Percentiles rank a stretch among this genome's conserved stretches.
Conservation (phyloP, 2,329 filamentous ascomycete genomes). For the Pseudogymnoascus destructans region DNA sequence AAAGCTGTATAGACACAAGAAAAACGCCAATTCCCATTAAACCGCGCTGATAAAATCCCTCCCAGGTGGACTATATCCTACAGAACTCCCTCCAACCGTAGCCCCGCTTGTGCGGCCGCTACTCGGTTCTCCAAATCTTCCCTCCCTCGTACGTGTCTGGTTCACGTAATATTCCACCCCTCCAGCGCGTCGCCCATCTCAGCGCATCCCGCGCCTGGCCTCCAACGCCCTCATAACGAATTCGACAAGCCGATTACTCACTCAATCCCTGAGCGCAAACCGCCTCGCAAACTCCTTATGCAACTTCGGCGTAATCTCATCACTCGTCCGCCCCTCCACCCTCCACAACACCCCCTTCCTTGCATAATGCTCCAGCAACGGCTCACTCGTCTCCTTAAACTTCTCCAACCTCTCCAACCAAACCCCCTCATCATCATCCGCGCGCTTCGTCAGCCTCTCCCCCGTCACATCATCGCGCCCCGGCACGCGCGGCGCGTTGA, state of each 20-base stretch:
- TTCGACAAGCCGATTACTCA: neutral
- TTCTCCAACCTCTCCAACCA: slow-evolving; percentile 69
- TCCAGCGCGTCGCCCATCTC: neutral
- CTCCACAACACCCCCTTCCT: slow-evolving; percentile 73
- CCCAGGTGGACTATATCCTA: neutral
- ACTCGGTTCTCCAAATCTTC: neutral
- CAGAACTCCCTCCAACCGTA: neutral
- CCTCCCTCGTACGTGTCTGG: neutral
- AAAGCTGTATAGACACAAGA: neutral
- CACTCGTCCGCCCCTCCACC: slow-evolving; percentile 76
- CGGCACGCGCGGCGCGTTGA: slow-evolving; percentile 69
- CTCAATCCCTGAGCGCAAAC: slow-evolving; percentile 36
- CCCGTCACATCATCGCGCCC: slow-evolving; percentile 87
- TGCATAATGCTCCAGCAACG: slow-evolving; percentile 80
- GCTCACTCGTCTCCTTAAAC: slow-evolving; percentile 77
- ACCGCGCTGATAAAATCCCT: neutral
- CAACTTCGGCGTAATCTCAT: slow-evolving; percentile 90
- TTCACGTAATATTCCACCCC: neutral
- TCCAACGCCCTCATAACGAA: neutral
- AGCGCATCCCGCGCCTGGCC: neutral
- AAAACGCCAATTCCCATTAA: neutral
- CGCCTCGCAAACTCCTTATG: slow-evolving; percentile 68
- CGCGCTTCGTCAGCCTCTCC: slow-evolving; percentile 66
- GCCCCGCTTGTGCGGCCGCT: slow-evolving; percentile 1
- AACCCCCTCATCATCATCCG: slow-evolving; percentile 76